Conservation (phyloP, 2,329 filamentous ascomycete species). For the Paecilomyces sp. region DNA sequence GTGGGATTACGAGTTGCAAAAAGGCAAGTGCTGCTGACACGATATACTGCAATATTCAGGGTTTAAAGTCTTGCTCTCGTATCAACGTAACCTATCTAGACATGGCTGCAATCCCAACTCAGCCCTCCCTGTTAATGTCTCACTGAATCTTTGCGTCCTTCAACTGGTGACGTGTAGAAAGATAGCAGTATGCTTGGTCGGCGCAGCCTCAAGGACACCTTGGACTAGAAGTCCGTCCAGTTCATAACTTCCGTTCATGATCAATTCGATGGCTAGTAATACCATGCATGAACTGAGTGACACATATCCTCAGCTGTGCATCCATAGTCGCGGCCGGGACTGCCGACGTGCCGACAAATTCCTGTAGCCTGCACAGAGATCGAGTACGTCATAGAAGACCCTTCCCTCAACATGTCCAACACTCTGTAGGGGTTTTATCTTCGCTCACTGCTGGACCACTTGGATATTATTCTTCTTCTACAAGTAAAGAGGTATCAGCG, state of each 20-base stretch:
- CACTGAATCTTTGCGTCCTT: not conserved
- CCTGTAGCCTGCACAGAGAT: slow-evolving; percentile 2
- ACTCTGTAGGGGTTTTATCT: slow-evolving; percentile 1
- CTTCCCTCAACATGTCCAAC: slow-evolving; percentile 1
- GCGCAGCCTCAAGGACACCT: not conserved
- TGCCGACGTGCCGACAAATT: not conserved
- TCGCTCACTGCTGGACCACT: slow-evolving; percentile 37
- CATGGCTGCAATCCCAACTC: slow-evolving; percentile 8
- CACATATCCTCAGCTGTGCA: not conserved
- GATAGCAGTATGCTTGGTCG: not conserved
- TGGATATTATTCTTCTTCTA: slow-evolving; percentile 45
- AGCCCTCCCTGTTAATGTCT: not conserved
- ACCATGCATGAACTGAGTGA: not conserved
- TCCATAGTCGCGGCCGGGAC: not conserved
- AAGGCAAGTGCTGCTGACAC: not conserved
- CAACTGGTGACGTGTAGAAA: slow-evolving; percentile 2
- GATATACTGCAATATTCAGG: not conserved
- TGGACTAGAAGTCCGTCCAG: not conserved
- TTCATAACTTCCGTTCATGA: not conserved
- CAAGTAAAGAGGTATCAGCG: slow-evolving; percentile 3
- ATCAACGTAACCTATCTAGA: slow-evolving; percentile 6
- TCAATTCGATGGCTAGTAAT: not conserved
- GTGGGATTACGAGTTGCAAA: not conserved
- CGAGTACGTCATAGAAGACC: not conserved
- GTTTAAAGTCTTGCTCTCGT: not conserved